Percentiles rank a stretch among this genome's conserved stretches.
These are phyloP conservation scores for Populus hybrid DNA, from an alignment of 441 rosid species.

Conservation along the genomic window DNA sequence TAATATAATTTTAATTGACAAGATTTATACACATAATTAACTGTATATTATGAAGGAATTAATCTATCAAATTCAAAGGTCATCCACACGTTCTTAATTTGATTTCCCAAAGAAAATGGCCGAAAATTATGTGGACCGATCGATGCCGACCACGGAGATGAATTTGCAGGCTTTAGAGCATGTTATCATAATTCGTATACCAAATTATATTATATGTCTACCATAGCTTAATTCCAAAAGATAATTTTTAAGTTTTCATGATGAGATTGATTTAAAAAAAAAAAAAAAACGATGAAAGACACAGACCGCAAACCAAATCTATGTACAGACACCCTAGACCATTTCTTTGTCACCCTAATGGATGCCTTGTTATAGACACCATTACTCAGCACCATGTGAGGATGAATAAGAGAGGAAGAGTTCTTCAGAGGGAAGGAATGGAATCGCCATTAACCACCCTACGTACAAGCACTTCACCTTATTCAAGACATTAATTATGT, in stretches of 20 bases:
- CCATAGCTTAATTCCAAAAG: not conserved
- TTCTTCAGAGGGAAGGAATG: slow-evolving; percentile 28
- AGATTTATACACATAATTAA: not conserved
- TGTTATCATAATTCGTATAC: no score
- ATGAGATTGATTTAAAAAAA: not conserved
- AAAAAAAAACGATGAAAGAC: not conserved
- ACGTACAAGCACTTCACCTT: slow-evolving; percentile 8
- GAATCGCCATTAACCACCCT: not conserved
- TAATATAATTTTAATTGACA: not conserved
- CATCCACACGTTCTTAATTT: not conserved
- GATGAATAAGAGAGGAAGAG: not conserved
- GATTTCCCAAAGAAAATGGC: not conserved
- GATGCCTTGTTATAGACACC: slow-evolving; percentile 34
- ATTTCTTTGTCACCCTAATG: slow-evolving; percentile 14
- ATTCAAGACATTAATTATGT: not conserved
- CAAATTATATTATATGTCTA: not conserved
- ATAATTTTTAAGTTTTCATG: not conserved
- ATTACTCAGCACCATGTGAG: slow-evolving; percentile 43
- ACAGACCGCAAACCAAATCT: slow-evolving; percentile 24
- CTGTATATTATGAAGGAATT: not conserved
- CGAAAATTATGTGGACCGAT: not conserved
- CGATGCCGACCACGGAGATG: slow-evolving; percentile 4
- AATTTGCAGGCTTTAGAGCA: not conserved
- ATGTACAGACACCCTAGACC: slow-evolving; percentile 43
- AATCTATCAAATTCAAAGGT: not conserved